Evolutionary conservation across 1,284 basidiomycete species (phyloP), one percentile per base, ranked within the genome.

Genomic region (Wolfiporia cocos): DNA sequence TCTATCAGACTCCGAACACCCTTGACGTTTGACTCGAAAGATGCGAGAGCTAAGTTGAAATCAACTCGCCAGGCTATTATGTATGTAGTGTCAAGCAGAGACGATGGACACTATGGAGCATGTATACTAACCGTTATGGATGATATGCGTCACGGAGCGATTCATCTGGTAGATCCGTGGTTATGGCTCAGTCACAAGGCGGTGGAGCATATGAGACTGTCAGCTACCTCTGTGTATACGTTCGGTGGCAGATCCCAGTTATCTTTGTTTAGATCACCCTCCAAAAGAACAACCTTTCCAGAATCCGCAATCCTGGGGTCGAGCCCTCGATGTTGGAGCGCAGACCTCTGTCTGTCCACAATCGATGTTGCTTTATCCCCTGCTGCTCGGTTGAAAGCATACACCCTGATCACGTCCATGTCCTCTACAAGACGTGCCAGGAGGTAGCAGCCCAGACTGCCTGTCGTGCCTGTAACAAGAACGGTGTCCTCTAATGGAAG

Each of bases 51-150:
- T 7, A 62, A 43, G 40, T 63, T 64, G 51, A 68, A 67, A 44
- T 68, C 56, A 20, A 69, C 58, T 2, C 47, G 50, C 62, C 64
- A 68, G 3, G 65, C 66, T 59, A 28, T 28, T 26, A 34, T 31
- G 7, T n/a, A 18, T 6, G 18, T 5, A 19, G 18, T 11, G 17
- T 39, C 23, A 23, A 20, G 15, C 30, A 9, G 11, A 21, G 5
- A 32, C 2, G 5, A 17, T 3, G 10, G 15, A 7, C 37, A 50
- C 23, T 49, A n/a, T n/a, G n/a, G n/a, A n/a, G n/a, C n/a, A n/a
- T n/a, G n/a, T n/a, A n/a, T n/a, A n/a, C n/a, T n/a, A n/a, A 59
- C 63, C 65, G 32, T 56, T 66, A 48, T 67, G 61, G 9, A 66
- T 49, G 38, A 67, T 59, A 34, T 56, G 54, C 2, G 64, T 66